Evolutionary conservation across 805 yeast genomes (phyloP).

Genomic region (Naumovozyma castellii): DNA sequence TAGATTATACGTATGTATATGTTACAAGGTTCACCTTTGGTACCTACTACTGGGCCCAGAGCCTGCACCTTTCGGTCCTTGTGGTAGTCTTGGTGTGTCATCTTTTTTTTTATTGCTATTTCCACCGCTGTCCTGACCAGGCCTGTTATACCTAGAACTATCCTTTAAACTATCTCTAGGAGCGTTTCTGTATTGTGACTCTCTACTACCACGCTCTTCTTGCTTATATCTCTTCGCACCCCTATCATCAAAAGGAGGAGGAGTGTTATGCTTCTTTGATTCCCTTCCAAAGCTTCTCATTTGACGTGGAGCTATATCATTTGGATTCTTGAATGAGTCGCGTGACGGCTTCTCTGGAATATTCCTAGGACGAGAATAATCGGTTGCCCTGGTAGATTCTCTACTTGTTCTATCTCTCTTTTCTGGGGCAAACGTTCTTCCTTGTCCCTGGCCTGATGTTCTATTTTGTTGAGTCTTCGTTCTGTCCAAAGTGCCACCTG

Average conservation of each 20-base stretch:
- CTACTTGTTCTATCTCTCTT: not conserved
- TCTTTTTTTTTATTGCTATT: not conserved
- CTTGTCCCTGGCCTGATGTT: not conserved
- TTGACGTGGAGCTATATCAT: not conserved
- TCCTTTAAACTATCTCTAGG: constrained; percentile 2
- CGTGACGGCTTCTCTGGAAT: constrained; percentile 1
- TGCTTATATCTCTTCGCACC: constrained; percentile 7
- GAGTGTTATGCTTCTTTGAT: constrained; percentile 3
- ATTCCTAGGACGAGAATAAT: not conserved
- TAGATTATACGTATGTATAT: no score
- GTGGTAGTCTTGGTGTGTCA: constrained; percentile 12
- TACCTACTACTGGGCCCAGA: constrained; percentile 11
- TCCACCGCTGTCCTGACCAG: not conserved
- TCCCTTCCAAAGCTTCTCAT: not conserved
- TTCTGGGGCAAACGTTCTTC: not conserved
- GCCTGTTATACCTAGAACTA: constrained; percentile 6
- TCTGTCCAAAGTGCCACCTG: no score
- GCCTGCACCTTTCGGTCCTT: constrained; percentile 19
- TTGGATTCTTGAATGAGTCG: constrained; percentile 1
- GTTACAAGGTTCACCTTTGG: constrained; percentile 10
- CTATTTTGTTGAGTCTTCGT: no score
- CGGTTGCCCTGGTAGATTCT: not conserved
- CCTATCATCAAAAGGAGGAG: constrained; percentile 9
- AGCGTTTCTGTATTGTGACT: no score
- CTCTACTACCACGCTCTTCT: constrained; percentile 1